These are phyloP conservation scores for Rhizopogon rudus DNA, from an alignment of 768 basidiomycete species.

Conservation along the genomic window DNA sequence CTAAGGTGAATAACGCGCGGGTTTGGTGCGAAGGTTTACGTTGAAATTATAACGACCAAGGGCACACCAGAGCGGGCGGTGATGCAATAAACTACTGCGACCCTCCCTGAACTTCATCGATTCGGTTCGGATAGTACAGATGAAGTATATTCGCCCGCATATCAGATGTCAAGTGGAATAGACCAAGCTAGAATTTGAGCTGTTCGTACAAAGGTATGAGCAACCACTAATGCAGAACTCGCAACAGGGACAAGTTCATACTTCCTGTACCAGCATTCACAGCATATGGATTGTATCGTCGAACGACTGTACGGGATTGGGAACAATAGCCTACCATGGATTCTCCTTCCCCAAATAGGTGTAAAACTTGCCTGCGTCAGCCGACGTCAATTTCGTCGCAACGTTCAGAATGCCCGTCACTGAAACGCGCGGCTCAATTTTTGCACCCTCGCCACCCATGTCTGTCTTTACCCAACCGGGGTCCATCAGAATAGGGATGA, in stretches of 20 bases:
- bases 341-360: background rate
- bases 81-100: background rate
- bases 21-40: background rate
- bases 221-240: background rate
- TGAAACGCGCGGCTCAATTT: conserved; percentile 25
- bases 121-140: background rate
- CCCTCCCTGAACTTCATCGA: background rate
- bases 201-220: background rate
- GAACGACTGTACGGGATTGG: background rate
- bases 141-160: background rate
- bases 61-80: background rate
- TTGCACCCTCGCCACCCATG: conserved; percentile 30
- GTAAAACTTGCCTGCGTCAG: conserved; percentile 10
- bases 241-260: background rate
- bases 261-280: background rate
- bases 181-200: background rate
- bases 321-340: background rate
- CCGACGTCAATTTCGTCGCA: background rate
- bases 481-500: conserved; percentile 72
- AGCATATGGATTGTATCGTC: background rate
- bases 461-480: conserved; percentile 84
- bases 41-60: background rate
- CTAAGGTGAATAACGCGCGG: background rate
- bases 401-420: conserved; percentile 18
- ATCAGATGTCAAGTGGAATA: background rate